phyloP scores from a whole-genome alignment of 2,329 filamentous ascomycete species.

The Sporothrix globosa region DNA sequence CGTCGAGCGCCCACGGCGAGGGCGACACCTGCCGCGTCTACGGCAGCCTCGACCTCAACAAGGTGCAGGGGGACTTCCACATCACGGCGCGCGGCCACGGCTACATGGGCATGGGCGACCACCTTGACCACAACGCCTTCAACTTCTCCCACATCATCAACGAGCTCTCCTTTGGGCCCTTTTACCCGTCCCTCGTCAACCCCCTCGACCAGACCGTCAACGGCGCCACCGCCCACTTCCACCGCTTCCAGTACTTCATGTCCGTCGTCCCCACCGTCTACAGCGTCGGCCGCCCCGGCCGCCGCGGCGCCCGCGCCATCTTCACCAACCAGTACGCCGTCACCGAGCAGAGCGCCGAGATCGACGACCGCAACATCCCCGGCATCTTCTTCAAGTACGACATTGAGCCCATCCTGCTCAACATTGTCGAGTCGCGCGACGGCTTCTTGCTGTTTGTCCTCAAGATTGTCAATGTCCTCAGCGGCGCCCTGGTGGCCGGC shows the following conservation, averaged over 20 bases:
- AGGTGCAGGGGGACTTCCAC: slow-evolving; percentile 97
- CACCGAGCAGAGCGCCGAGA: slow-evolving; percentile 77
- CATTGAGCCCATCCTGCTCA: slow-evolving; percentile 90
- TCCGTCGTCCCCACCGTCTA: slow-evolving; percentile 95
- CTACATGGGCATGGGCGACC: slow-evolving; percentile 78
- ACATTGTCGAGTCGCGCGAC: slow-evolving; percentile 79
- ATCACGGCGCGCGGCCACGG: slow-evolving; percentile 94
- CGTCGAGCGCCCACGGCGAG: slow-evolving; percentile 53
- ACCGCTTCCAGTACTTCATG: slow-evolving; percentile 98
- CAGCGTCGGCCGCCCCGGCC: slow-evolving; percentile 59
- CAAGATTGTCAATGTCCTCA: slow-evolving; percentile 86
- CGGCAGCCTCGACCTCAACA: slow-evolving; percentile 88
- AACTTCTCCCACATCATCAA: slow-evolving; percentile 98
- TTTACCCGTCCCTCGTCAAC: slow-evolving; percentile 90
- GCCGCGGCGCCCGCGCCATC: slow-evolving; percentile 60
- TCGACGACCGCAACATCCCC: slow-evolving; percentile 73
- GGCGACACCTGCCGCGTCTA: slow-evolving; percentile 84
- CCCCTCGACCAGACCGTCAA: slow-evolving; percentile 91
- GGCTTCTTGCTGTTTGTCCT: slow-evolving; percentile 75
- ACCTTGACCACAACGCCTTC: slow-evolving; percentile 85
- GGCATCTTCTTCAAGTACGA: slow-evolving; percentile 99
- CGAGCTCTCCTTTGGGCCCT: slow-evolving; percentile 95
- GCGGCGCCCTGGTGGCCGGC: slow-evolving; percentile 87
- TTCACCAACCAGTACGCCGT: slow-evolving; percentile 98
- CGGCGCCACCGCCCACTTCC: slow-evolving; percentile 73